phyloP scores from a whole-genome alignment of 2,329 filamentous ascomycete species.

The Chaetomium globosum region DNA sequence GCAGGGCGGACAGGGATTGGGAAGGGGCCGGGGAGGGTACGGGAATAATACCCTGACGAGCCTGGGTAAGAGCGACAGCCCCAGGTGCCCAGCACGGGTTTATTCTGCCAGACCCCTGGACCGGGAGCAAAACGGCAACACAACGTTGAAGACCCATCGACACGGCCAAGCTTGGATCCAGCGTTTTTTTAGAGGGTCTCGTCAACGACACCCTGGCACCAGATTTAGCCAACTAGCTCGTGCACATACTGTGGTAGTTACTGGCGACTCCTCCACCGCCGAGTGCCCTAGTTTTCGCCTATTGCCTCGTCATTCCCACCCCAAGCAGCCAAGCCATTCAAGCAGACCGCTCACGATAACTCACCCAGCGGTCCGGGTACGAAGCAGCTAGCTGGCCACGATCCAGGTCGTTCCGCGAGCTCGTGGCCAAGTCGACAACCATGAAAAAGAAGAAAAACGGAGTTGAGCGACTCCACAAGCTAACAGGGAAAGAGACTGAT shows the following conservation, averaged over 20 bases:
- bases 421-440: background rate
- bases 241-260: too few species aligned
- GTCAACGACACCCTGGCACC: too few species aligned
- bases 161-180: background rate
- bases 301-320: constrained; percentile 25
- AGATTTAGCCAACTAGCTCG: too few species aligned
- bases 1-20: constrained; percentile 5
- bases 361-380: background rate
- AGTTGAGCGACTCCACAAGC: background rate
- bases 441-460: background rate
- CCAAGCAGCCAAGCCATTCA: background rate
- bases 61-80: background rate
- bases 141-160: background rate
- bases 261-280: constrained; percentile 7
- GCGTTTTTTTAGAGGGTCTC: background rate
- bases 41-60: background rate
- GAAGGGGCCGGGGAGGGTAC: constrained; percentile 1
- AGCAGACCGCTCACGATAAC: constrained; percentile 3
- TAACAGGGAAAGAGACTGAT: constrained; percentile 4
- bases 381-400: background rate
- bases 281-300: constrained; percentile 15
- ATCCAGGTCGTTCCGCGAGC: background rate
- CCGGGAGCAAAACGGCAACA: constrained; percentile 8
- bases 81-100: background rate
- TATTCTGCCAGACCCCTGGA: background rate